These are phyloP conservation scores for Trichophyton benhamiae DNA, from an alignment of 2,329 filamentous ascomycete genomes.

Conservation along the genomic window DNA sequence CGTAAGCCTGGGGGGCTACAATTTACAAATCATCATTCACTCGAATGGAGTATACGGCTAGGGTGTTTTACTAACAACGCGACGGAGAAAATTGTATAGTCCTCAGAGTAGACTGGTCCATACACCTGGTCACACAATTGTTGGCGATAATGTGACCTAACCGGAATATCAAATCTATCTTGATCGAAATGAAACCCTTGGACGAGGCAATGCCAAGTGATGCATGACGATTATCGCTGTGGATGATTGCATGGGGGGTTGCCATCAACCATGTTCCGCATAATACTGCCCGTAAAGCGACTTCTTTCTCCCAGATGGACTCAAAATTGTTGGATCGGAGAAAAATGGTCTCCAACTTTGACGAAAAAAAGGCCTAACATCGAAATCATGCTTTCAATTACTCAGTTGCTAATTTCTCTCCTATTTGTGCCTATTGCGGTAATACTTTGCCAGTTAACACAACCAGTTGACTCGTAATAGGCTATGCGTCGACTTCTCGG, in stretches of 20 bases:
- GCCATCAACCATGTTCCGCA: background rate
- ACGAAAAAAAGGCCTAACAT: background rate
- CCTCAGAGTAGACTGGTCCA: too few species aligned
- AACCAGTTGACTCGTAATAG: slow-evolving; percentile 10
- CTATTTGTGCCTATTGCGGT: background rate
- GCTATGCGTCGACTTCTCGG: slow-evolving; percentile 9
- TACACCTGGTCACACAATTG: background rate
- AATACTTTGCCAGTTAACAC: slow-evolving; percentile 6
- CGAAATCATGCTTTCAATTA: background rate
- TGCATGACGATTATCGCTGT: background rate
- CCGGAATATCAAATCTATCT: background rate
- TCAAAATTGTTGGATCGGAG: background rate
- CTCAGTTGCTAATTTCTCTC: background rate
- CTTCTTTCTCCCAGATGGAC: background rate
- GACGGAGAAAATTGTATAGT: too few species aligned
- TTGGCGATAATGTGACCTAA: background rate
- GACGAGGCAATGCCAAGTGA: background rate
- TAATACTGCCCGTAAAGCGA: background rate
- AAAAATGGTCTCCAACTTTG: background rate
- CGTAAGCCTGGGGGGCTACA: too few species aligned
- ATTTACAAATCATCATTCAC: too few species aligned
- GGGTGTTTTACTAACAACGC: too few species aligned
- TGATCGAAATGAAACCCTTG: background rate
- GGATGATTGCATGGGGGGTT: background rate
- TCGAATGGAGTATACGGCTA: too few species aligned